Base-by-base conservation (phyloP, 805 yeast species). In the Debaryomyces hansenii region DNA sequence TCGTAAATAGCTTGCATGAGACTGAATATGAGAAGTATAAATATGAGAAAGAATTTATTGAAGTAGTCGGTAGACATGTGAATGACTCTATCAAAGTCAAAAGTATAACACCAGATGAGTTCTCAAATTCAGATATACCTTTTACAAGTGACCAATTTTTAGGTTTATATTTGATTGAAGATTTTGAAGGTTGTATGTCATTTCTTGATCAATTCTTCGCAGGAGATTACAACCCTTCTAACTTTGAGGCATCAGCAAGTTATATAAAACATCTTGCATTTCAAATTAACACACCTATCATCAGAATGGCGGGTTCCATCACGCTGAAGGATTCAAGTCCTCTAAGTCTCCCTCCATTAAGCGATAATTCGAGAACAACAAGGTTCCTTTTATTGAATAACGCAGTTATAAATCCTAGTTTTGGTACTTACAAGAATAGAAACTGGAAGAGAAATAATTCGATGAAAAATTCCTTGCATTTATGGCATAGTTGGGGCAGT, bases 301-400 rank as follows among this genome's bases (percentile, higher is more conserved):
- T 47, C 10, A 29, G 39, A 28, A 27, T 44, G 9, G 34, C 35
- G 20, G 28, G 31, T 9, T 2, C 4, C 4, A 4, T 18, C 10
- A 31, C 8, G 11, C 6, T 16, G 27, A 18, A 21, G 29, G n/a
- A 3, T 29, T 10, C 33, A 16, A 36, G 14, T n/a, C 16, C 20
- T 11, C 43, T 50, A 14, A 35, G 36, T 0, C 41, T 53, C 9
- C 57, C 57, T 21, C 14, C 45, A 2, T 16, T 53, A 16, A 20
- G 16, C 8, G 53, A 48, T 39, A 24, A 24, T 9, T 48, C 51
- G 4, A 20, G 29, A 9, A 15, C 41, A 18, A 21, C 48, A 7
- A 24, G 48, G n/a, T 20, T 41, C 20, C 37, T 44, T 34, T 10
- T 44, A 14, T 20, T 40, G n/a, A 47, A 44, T 20, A 27, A 28